A percentile compares a stretch with the other conserved stretches of the same genome.
Conservation (phyloP, 2,329 filamentous ascomycete genomes). For the Colletotrichum destructivum region DNA sequence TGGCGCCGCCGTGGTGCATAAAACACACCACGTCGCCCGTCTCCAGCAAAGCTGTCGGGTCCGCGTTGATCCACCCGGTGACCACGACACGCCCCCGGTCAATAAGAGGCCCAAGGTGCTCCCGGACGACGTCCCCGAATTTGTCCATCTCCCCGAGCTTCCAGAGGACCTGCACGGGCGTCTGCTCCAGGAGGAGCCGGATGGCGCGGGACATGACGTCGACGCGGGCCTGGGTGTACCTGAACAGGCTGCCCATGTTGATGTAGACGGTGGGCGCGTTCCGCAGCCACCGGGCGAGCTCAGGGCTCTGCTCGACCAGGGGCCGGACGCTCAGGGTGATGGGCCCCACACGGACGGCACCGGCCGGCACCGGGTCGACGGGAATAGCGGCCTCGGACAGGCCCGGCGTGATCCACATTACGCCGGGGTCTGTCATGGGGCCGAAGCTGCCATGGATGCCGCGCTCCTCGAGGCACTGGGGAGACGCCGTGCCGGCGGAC, state of each 20-base stretch:
- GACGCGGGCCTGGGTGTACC: slow-evolving; percentile 45
- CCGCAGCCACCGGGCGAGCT: slow-evolving; percentile 46
- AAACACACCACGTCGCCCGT: slow-evolving; percentile 53
- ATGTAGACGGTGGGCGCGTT: slow-evolving; percentile 47
- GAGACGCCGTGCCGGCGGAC: not conserved
- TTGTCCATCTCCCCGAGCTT: slow-evolving; percentile 38
- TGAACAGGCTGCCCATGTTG: slow-evolving; percentile 47
- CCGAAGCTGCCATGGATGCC: slow-evolving; percentile 41
- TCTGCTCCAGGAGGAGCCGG: slow-evolving; percentile 42
- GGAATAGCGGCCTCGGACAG: slow-evolving; percentile 47
- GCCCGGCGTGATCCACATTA: slow-evolving; percentile 46
- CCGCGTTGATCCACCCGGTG: slow-evolving; percentile 49
- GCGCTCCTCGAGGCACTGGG: not conserved
- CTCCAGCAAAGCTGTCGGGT: slow-evolving; percentile 53
- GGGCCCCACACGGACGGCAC: slow-evolving; percentile 45
- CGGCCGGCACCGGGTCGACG: slow-evolving; percentile 43
- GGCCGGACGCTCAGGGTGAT: slow-evolving; percentile 44
- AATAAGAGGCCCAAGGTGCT: slow-evolving; percentile 30
- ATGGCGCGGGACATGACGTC: slow-evolving; percentile 48
- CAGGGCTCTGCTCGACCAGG: slow-evolving; percentile 46
- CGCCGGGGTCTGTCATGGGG: slow-evolving; percentile 44
- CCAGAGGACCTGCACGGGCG: slow-evolving; percentile 53
- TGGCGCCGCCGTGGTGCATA: slow-evolving; percentile 59
- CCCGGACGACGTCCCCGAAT: slow-evolving; percentile 42
- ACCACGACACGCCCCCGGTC: slow-evolving; percentile 46